These are phyloP conservation scores for Lichenothelia convexa DNA, from an alignment of 495 filamentous ascomycete species.

Conservation along the genomic window DNA sequence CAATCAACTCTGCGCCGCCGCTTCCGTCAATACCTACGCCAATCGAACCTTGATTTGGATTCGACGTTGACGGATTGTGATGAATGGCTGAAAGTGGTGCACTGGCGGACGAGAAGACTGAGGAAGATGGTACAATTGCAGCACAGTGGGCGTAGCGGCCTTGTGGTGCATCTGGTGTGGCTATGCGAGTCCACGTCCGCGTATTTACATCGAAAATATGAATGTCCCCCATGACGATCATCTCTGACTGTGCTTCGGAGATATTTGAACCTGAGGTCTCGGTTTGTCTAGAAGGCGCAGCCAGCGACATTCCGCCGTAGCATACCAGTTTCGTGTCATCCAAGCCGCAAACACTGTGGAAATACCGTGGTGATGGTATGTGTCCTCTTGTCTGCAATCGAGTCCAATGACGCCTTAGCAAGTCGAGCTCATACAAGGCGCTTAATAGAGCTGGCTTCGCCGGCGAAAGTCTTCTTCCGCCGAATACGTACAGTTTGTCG, in stretches of 20 bases:
- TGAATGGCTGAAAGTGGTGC: constrained; percentile 73
- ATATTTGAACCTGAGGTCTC: constrained; percentile 15
- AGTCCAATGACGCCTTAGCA: constrained; percentile 81
- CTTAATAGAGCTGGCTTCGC: constrained; percentile 67
- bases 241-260: constrained; percentile 51
- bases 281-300: constrained; percentile 23
- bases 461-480: constrained; percentile 70
- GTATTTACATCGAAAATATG: constrained; percentile 87
- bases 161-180: constrained; percentile 65
- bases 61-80: constrained; percentile 62
- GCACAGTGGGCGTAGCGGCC: constrained; percentile 95
- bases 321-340: constrained; percentile 94
- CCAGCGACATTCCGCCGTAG: constrained; percentile 94
- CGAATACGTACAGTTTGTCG: constrained; percentile 92
- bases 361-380: constrained; percentile 79
- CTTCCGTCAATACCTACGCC: constrained; percentile 76
- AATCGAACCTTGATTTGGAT: constrained; percentile 67
- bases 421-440: constrained; percentile 81
- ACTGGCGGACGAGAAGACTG: constrained; percentile 62
- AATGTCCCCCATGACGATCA: constrained; percentile 95
- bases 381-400: constrained; percentile 73
- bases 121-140: constrained; percentile 74
- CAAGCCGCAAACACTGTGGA: constrained; percentile 83
- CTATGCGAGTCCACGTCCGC: constrained; percentile 68
- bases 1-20: constrained; percentile 91